These are phyloP conservation scores for Chrysopogon serrulatus DNA, from an alignment of 176 grass and related monocot genomes.

Conservation along the genomic window DNA sequence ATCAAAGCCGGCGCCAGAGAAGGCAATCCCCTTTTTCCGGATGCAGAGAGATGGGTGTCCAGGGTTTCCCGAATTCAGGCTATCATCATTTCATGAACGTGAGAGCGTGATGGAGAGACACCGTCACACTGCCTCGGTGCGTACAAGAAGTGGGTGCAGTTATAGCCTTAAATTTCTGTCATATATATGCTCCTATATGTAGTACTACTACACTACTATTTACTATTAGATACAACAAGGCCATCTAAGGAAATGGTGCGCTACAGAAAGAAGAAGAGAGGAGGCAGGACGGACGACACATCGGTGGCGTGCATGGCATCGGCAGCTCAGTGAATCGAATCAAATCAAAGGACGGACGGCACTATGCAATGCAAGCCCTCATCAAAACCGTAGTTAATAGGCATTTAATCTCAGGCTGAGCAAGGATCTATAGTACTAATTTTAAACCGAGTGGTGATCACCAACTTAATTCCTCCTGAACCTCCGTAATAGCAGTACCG, in stretches of 20 bases:
- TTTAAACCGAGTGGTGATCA: background rate
- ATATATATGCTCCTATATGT: too few species aligned
- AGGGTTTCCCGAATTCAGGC: background rate
- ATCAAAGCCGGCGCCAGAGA: background rate
- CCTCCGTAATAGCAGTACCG: background rate
- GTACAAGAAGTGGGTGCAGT: background rate
- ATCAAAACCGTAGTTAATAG: background rate
- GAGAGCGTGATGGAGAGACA: too few species aligned
- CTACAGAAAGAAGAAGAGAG: too few species aligned
- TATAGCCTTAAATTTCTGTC: background rate
- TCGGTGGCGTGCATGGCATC: too few species aligned
- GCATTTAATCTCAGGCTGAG: background rate
- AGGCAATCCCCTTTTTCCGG: background rate
- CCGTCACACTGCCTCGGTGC: too few species aligned
- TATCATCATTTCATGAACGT: too few species aligned
- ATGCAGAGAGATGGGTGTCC: too few species aligned
- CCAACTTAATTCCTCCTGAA: background rate
- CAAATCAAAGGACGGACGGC: background rate
- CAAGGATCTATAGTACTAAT: background rate
- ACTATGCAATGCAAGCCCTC: background rate
- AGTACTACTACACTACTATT: too few species aligned
- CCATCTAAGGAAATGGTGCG: background rate
- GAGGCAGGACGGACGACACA: too few species aligned
- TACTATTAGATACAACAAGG: too few species aligned
- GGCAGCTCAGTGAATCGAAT: too few species aligned